A percentile compares a stretch with the other conserved stretches of the same genome.
phyloP scores from a whole-genome alignment of 106 monocot genomes.

The Agapanthus africanus region DNA sequence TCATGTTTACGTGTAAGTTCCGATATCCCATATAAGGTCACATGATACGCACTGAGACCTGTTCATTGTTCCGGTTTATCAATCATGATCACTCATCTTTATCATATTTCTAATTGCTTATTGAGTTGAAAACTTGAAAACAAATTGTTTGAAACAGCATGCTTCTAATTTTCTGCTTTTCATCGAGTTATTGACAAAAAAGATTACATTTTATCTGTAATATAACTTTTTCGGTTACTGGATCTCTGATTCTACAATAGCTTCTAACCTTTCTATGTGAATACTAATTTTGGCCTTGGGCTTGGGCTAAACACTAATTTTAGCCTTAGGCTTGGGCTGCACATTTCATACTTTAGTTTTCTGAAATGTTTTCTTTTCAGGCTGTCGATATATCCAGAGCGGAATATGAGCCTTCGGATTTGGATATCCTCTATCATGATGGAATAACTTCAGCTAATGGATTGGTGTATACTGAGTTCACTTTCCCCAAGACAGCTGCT shows the following conservation, averaged over 20 bases:
- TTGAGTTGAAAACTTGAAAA: background rate
- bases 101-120: background rate
- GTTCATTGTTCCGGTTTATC: background rate
- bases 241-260: background rate
- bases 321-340: background rate
- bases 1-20: no score
- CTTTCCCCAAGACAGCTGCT: constrained; percentile 32
- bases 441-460: constrained; percentile 70
- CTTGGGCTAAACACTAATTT: no score
- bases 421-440: constrained; percentile 71
- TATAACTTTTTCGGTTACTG: background rate
- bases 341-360: background rate
- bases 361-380: constrained; percentile 22
- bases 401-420: constrained; percentile 77
- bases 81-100: background rate
- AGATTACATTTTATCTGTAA: background rate
- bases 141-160: background rate
- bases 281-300: no score
- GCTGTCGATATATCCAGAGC: constrained; percentile 77
- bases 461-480: constrained; percentile 57
- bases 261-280: background rate
- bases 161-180: background rate
- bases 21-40: no score
- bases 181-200: background rate
- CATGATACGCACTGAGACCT: no score